phyloP scores from a whole-genome alignment of 192 early-diverging fungal species.

The Gonapodya sp. region DNA sequence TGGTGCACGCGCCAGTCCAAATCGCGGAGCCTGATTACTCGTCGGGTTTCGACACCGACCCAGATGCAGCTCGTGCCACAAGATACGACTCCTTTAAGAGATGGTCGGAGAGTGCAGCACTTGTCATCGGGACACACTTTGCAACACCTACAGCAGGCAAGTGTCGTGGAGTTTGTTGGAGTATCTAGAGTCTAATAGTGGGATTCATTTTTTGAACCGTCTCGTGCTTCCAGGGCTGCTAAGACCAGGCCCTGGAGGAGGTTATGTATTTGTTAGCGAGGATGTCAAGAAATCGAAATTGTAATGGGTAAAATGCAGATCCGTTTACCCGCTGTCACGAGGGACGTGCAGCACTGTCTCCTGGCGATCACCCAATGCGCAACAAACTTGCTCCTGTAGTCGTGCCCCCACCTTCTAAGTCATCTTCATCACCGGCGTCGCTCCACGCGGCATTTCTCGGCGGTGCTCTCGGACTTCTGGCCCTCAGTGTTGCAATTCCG shows the following conservation, averaged over 20 bases:
- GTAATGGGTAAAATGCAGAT: too few species aligned
- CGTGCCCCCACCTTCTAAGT: too few species aligned
- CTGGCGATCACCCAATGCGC: too few species aligned
- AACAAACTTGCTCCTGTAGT: too few species aligned
- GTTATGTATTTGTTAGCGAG: not conserved
- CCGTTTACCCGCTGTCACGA: too few species aligned
- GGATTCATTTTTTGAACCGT: too few species aligned
- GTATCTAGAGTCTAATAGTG: too few species aligned
- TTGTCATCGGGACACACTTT: conserved; percentile 9
- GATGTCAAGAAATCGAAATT: not conserved
- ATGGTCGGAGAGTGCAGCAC: not conserved
- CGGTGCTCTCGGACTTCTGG: not conserved
- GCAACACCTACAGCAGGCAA: not conserved
- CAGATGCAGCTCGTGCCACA: not conserved
- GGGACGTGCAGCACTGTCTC: too few species aligned
- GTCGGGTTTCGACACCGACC: not conserved
- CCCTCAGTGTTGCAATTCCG: not conserved
- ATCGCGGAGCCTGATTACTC: not conserved
- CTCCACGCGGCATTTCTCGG: not conserved
- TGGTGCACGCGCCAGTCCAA: not conserved
- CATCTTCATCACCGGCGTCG: not conserved
- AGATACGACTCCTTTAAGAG: not conserved
- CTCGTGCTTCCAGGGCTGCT: too few species aligned
- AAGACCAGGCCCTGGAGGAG: too few species aligned
- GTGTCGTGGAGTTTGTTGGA: not conserved